phyloP scores from a whole-genome alignment of 2,329 filamentous ascomycete genomes.

The Metarhizium guizhouense region DNA sequence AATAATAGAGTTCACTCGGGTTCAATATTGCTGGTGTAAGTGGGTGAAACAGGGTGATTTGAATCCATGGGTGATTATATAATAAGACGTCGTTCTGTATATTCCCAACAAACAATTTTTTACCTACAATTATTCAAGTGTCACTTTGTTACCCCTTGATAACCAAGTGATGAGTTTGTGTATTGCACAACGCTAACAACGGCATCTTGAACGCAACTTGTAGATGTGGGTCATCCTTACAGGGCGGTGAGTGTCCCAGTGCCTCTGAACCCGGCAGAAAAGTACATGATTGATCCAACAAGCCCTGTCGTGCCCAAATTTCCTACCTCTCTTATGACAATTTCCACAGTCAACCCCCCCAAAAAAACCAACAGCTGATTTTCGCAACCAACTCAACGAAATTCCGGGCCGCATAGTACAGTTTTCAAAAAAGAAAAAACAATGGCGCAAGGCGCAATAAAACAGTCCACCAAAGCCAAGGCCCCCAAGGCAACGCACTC shows the following conservation, averaged over 20 bases:
- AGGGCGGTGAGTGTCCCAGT: background rate
- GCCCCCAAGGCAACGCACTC: conserved; percentile 31
- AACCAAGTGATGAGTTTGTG: no score
- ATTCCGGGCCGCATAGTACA: background rate
- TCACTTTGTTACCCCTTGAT: no score
- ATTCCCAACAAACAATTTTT: no score
- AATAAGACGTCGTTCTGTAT: no score
- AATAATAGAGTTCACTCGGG: no score
- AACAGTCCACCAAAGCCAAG: conserved; percentile 34
- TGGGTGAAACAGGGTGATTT: no score
- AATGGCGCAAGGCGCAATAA: conserved; percentile 49
- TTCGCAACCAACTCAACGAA: background rate
- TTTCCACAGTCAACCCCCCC: no score
- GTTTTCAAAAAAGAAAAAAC: background rate
- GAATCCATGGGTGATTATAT: no score
- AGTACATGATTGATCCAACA: background rate
- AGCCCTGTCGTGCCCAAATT: background rate
- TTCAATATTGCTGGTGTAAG: no score
- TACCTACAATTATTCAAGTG: no score
- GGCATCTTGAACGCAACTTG: no score
- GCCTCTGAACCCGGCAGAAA: background rate
- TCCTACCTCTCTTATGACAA: background rate
- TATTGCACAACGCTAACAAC: no score
- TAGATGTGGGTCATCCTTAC: background rate
- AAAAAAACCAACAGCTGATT: background rate